Evolutionary conservation across 1,284 basidiomycete species (phyloP).

Genomic region (Porodaedalea pini): DNA sequence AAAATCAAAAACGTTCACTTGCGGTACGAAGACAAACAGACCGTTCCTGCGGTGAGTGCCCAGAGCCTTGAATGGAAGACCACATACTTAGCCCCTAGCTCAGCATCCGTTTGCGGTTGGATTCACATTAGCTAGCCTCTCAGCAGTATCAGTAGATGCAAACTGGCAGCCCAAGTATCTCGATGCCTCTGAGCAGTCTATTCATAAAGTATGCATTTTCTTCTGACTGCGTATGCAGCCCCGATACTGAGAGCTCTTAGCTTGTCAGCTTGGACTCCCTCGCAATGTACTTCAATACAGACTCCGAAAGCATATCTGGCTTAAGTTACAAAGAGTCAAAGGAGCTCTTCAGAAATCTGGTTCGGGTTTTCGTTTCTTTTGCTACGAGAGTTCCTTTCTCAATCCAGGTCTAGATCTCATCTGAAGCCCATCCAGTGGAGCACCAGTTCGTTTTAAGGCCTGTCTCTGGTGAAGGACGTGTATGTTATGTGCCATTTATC

Average conservation of each 20-base stretch:
- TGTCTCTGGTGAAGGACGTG: conserved; percentile 91
- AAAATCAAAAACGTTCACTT: conserved; percentile 94
- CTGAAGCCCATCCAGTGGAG: conserved; percentile 46
- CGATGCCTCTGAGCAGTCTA: conserved; percentile 82
- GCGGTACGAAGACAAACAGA: conserved; percentile 94
- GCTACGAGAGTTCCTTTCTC: conserved; percentile 14
- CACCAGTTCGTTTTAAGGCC: conserved; percentile 98
- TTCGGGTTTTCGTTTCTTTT: conserved; percentile 30
- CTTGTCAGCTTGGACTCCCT: conserved; percentile 86
- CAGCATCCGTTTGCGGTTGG: conserved; percentile 96
- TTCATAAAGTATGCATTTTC: conserved; percentile 73
- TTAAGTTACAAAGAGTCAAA: conserved; percentile 67
- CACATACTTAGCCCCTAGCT: not conserved
- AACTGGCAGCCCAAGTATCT: conserved; percentile 95
- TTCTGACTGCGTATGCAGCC: not conserved
- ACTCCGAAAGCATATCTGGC: conserved; percentile 79
- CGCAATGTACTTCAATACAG: conserved; percentile 95
- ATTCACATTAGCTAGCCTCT: conserved; percentile 88
- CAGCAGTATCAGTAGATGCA: conserved; percentile 90
- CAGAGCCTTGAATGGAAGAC: not conserved
- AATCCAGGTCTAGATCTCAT: conserved; percentile 54
- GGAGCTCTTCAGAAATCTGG: conserved; percentile 76
- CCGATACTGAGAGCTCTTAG: conserved; percentile 37
- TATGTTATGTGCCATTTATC: conserved; percentile 34
- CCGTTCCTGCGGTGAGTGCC: conserved; percentile 82